These are phyloP conservation scores for Rhododendron vialii DNA, from an alignment of 148 eudicot genomes.

Conservation along the genomic window DNA sequence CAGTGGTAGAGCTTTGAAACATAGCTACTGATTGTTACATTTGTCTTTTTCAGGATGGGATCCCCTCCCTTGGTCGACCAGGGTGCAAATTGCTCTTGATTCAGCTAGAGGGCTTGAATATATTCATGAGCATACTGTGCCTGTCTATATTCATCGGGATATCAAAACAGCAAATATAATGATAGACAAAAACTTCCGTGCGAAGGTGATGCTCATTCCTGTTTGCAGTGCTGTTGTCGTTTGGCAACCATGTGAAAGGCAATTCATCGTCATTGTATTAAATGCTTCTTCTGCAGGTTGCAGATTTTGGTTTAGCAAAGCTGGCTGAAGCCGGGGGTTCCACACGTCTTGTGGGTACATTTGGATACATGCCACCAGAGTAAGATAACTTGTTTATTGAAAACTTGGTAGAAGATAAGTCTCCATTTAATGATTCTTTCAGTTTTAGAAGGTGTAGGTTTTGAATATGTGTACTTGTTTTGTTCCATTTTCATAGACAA, in stretches of 20 bases:
- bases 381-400: conserved; percentile 33
- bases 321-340: conserved; percentile 67
- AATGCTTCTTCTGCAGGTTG: conserved; percentile 52
- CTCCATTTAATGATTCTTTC: neutral
- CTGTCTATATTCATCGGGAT: conserved; percentile 87
- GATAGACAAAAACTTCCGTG: conserved; percentile 74
- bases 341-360: conserved; percentile 88
- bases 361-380: conserved; percentile 99
- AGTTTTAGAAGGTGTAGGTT: neutral
- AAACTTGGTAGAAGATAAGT: neutral
- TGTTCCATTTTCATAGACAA: neutral
- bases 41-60: conserved; percentile 39
- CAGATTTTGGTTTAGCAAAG: conserved; percentile 93
- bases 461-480: neutral
- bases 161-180: conserved; percentile 89
- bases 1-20: neutral
- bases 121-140: conserved; percentile 92
- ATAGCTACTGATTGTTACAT: neutral
- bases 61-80: conserved; percentile 65
- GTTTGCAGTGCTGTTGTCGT: neutral
- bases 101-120: conserved; percentile 98
- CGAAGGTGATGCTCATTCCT: conserved; percentile 46
- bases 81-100: conserved; percentile 96
- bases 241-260: neutral
- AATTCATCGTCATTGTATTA: neutral